A percentile compares a stretch with the other conserved stretches of the same genome.
phyloP scores from a whole-genome alignment of 2,329 filamentous ascomycete species.

The Pochonia chlamydosporia region DNA sequence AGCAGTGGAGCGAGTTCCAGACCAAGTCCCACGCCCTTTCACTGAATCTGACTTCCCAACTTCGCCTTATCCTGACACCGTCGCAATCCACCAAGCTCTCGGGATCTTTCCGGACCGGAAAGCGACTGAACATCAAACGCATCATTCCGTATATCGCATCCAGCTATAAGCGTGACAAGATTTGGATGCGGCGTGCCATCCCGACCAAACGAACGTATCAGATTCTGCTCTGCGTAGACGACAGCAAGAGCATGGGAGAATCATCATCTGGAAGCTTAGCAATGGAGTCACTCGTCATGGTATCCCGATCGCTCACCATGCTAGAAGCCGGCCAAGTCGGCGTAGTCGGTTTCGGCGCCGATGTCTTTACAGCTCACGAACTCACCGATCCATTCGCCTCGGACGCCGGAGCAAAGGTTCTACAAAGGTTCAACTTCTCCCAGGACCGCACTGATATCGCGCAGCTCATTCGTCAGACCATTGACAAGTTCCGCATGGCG shows the following conservation, averaged over 20 bases:
- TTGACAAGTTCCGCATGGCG: constrained; percentile 76
- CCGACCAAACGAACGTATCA: constrained; percentile 95
- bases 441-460: constrained; percentile 84
- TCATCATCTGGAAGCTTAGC: constrained; percentile 69
- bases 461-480: constrained; percentile 68
- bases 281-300: constrained; percentile 89
- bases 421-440: constrained; percentile 78
- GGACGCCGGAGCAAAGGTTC: constrained; percentile 70
- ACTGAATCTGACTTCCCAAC: constrained; percentile 83
- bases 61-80: constrained; percentile 90
- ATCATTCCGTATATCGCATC: constrained; percentile 99
- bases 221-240: constrained; percentile 94
- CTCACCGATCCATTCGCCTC: constrained; percentile 77
- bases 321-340: constrained; percentile 93
- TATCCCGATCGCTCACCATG: constrained; percentile 81
- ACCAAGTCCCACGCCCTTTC: constrained; percentile 78
- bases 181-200: constrained; percentile 93
- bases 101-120: constrained; percentile 93
- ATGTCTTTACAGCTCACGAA: constrained; percentile 78
- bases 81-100: constrained; percentile 94
- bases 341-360: constrained; percentile 81
- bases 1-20: constrained; percentile 83
- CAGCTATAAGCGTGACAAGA: constrained; percentile 98
- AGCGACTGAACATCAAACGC: constrained; percentile 97
- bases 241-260: constrained; percentile 91